Evolutionary conservation across 495 filamentous ascomycete species (phyloP).

Genomic region (Sordaria brevicollis): DNA sequence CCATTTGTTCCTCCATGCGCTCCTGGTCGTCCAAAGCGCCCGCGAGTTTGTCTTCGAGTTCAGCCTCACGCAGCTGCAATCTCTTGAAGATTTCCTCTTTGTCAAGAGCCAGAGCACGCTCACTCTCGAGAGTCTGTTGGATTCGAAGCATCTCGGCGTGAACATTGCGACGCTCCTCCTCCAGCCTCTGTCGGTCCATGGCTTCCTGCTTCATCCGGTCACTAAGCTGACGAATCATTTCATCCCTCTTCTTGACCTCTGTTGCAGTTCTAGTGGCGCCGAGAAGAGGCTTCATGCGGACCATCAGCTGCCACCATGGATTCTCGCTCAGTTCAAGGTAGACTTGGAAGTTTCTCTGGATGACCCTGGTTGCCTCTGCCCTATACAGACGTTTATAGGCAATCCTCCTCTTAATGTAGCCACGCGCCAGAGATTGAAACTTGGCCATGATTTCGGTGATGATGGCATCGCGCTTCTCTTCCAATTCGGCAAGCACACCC

Average conservation of each 20-base stretch:
- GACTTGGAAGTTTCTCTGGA: conserved; percentile 83
- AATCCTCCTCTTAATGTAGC: conserved; percentile 77
- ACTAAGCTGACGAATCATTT: conserved; percentile 79
- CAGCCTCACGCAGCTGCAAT: conserved; percentile 77
- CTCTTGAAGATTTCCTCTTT: conserved; percentile 98
- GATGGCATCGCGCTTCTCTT: conserved; percentile 86
- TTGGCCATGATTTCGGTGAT: conserved; percentile 85
- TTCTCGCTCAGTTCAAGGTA: conserved; percentile 82
- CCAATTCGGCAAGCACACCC: conserved; percentile 89
- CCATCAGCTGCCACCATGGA: conserved; percentile 94
- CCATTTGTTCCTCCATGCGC: conserved; percentile 82
- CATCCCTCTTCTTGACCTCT: conserved; percentile 89
- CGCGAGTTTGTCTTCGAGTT: conserved; percentile 82
- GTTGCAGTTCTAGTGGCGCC: conserved; percentile 82
- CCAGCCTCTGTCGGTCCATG: conserved; percentile 64
- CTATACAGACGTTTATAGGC: conserved; percentile 89
- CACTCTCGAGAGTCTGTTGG: conserved; percentile 88
- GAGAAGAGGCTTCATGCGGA: conserved; percentile 89
- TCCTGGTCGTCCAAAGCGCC: conserved; percentile 95
- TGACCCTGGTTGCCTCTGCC: conserved; percentile 87
- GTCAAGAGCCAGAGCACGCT: conserved; percentile 86
- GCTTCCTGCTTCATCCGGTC: conserved; percentile 70
- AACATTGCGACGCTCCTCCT: conserved; percentile 84
- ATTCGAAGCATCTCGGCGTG: conserved; percentile 80
- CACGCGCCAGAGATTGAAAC: conserved; percentile 89